Base-by-base conservation (phyloP, 257 asterid species). In the Datura wrightii region DNA sequence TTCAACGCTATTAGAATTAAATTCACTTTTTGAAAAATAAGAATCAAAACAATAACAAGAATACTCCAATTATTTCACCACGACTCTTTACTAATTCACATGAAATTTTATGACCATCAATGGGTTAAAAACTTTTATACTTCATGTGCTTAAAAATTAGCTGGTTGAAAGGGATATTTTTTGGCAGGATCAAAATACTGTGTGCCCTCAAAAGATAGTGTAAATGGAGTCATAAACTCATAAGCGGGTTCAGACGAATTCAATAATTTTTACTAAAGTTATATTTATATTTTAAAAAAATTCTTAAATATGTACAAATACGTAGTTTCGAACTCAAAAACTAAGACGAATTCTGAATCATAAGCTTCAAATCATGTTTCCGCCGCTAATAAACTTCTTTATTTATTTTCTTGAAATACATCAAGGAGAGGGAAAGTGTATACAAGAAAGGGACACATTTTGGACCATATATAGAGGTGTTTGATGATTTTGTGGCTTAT, bases 401-500 rank as follows among this genome's bases (percentile, higher is more conserved):
- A 6, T 37, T 31, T 34, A 31, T 36, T 36, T 63, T 5, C 10
- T 5, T 2, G 10, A 24, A 24, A 24, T 31, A 65, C 3, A 72
- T 72, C 10, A 72, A 44, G 56, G 39, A 42, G n/a, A 44, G 56
- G 18, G 80, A 46, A 72, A 72, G 80, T 74, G 44, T 48, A 74
- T 24, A 48, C 81, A 74, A 48, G 44, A 74, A 50, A 74, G 60
- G 13, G 81, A 48, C 81, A 74, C 24, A 3, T 3, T 13, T 34
- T 76, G 82, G 82, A 74, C 62, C 62, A 50, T n/a, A n/a, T n/a
- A n/a, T n/a, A n/a, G n/a, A n/a, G n/a, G n/a, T n/a, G n/a, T 39
- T 39, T 69, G 54, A 70, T 69, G 78, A 15, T n/a, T 72, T 74
- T 46, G 80, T 48, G 80, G 59, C 10, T 74, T 59, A 74, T 46